A percentile compares a stretch with the other conserved stretches of the same genome.
phyloP scores from a whole-genome alignment of 495 filamentous ascomycete species.

The Chaetomium tenue region DNA sequence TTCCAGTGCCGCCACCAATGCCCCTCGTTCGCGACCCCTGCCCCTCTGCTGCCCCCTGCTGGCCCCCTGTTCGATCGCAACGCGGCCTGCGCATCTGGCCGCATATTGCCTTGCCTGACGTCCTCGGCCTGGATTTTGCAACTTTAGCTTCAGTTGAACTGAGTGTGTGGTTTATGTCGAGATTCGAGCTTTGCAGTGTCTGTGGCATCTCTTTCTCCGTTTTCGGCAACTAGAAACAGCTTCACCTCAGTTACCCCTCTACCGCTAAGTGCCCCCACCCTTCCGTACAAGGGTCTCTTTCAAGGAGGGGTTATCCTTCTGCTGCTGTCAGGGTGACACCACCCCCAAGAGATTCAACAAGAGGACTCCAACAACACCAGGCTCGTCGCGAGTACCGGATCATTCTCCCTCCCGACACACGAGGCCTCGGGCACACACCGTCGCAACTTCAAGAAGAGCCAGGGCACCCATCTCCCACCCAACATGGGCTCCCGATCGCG shows the following conservation, averaged over 20 bases:
- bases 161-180: background rate
- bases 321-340: background rate
- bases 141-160: constrained; percentile 13
- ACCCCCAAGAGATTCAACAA: background rate
- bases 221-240: background rate
- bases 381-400: background rate
- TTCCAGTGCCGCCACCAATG: constrained; percentile 26
- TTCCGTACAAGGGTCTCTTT: constrained; percentile 1
- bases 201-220: background rate
- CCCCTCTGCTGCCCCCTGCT: constrained; percentile 7
- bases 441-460: background rate
- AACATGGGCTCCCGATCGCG: constrained; percentile 48
- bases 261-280: background rate
- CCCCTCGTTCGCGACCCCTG: constrained; percentile 11
- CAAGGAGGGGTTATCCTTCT: constrained; percentile 3
- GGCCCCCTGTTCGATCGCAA: constrained; percentile 19
- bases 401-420: background rate
- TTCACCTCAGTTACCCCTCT: background rate
- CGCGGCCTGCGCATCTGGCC: constrained; percentile 38
- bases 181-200: background rate
- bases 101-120: constrained; percentile 40
- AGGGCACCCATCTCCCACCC: constrained; percentile 8
- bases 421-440: background rate
- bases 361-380: background rate
- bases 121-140: background rate